Percentiles rank a stretch among this genome's conserved stretches.
Evolutionary conservation across 192 early-diverging fungal genomes (phyloP).

Genomic region (Linnemannia exigua): DNA sequence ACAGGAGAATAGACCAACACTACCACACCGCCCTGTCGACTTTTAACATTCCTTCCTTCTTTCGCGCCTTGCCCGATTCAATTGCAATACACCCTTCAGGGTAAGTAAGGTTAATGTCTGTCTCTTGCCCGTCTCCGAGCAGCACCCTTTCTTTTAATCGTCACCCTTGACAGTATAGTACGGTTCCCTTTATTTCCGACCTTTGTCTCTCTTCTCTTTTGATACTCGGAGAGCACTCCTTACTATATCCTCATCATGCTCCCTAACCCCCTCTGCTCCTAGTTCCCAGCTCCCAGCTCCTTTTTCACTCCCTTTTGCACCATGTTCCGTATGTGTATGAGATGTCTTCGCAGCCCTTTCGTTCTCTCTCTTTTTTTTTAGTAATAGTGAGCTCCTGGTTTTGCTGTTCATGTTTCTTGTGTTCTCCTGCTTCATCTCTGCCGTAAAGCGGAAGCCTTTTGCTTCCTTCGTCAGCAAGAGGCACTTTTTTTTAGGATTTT

Average conservation of each 20-base stretch:
- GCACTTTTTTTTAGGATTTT: background rate
- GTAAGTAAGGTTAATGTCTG: background rate
- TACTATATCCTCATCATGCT: background rate
- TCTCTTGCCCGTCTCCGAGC: background rate
- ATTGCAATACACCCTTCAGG: background rate
- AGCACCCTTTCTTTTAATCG: background rate
- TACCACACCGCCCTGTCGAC: background rate
- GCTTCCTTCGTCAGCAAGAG: background rate
- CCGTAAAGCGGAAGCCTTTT: background rate
- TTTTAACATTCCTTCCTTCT: background rate
- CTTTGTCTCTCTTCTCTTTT: background rate
- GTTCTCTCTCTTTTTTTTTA: background rate
- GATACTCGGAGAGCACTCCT: conserved; percentile 18
- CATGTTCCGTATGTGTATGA: background rate
- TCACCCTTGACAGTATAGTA: background rate
- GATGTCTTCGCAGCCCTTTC: background rate
- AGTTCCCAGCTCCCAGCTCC: background rate
- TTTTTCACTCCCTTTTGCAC: background rate
- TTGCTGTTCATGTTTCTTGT: background rate
- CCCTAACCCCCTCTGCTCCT: conserved; percentile 4
- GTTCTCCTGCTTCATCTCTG: background rate
- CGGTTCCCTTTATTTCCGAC: background rate
- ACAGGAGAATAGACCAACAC: background rate
- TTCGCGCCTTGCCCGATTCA: background rate
- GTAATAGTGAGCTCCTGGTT: background rate